Percentiles rank a stretch among this genome's conserved stretches.
These are phyloP conservation scores for Zygnema circumcarinatum DNA, from an alignment of 139 green algal species.

Conservation along the genomic window DNA sequence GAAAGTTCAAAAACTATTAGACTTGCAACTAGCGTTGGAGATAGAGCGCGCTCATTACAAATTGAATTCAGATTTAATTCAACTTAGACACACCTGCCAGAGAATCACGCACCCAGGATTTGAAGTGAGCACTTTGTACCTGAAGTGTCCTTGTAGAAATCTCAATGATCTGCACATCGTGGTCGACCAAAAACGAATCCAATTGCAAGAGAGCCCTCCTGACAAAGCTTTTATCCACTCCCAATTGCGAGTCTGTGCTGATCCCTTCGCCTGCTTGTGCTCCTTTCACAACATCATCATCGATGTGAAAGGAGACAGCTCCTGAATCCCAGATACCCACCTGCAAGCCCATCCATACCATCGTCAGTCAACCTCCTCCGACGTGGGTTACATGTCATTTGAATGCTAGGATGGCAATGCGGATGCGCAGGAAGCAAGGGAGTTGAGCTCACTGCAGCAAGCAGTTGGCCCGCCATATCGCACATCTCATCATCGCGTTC, in stretches of 20 bases:
- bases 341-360: too few relatives aligned
- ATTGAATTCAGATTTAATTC: too few relatives aligned
- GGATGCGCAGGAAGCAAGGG: too few relatives aligned
- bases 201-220: constrained; percentile 11
- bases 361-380: too few relatives aligned
- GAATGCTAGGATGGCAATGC: too few relatives aligned
- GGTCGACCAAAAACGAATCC: constrained; percentile 23
- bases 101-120: neutral
- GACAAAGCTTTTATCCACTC: constrained; percentile 16
- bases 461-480: neutral
- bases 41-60: too few relatives aligned
- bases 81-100: too few relatives aligned
- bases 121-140: constrained; percentile 3
- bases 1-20: constrained; percentile 7
- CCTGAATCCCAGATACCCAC: constrained; percentile 20
- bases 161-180: constrained; percentile 35
- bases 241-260: neutral
- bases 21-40: neutral
- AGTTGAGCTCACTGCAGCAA: neutral
- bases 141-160: constrained; percentile 26
- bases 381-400: too few relatives aligned
- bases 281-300: neutral
- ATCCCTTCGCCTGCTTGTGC: neutral
- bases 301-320: neutral
- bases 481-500: neutral